Percentiles rank a stretch among this genome's conserved stretches.
Evolutionary conservation across 108 stramenopile species (phyloP).

Genomic region (Fragilaria radians): DNA sequence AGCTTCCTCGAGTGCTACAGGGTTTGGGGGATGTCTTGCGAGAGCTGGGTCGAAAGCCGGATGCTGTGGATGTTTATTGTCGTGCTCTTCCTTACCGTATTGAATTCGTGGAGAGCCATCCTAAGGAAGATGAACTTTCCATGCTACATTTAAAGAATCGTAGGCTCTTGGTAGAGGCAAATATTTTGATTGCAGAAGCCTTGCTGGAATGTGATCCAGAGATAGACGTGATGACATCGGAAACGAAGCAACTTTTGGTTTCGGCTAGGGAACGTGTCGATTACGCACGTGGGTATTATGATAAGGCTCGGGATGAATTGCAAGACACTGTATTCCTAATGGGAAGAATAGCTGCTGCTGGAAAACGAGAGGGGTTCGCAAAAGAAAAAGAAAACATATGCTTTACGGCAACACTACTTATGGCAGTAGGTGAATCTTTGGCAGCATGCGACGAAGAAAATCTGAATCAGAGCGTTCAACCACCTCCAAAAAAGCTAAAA

Average conservation of each 20-base stretch:
- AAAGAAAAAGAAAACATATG: slow-evolving; percentile 74
- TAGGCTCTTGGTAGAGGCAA: slow-evolving; percentile 51
- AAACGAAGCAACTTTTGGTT: slow-evolving; percentile 47
- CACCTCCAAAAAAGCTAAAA: slow-evolving; percentile 17
- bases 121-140: slow-evolving; percentile 8
- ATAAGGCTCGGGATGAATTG: slow-evolving; percentile 57
- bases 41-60: slow-evolving; percentile 35
- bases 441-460: slow-evolving; percentile 36
- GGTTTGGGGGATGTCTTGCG: slow-evolving; percentile 69
- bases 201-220: slow-evolving; percentile 52
- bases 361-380: slow-evolving; percentile 30
- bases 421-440: slow-evolving; percentile 58
- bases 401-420: slow-evolving; percentile 56
- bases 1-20: slow-evolving; percentile 52
- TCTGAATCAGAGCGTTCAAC: background rate
- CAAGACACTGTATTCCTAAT: slow-evolving; percentile 51
- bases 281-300: slow-evolving; percentile 70
- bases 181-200: slow-evolving; percentile 62
- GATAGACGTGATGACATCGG: slow-evolving; percentile 56
- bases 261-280: slow-evolving; percentile 52
- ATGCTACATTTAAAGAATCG: slow-evolving; percentile 40
- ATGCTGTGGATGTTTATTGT: slow-evolving; percentile 73
- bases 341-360: slow-evolving; percentile 45
- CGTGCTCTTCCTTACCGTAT: slow-evolving; percentile 58
- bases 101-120: slow-evolving; percentile 10